phyloP scores from a whole-genome alignment of 768 basidiomycete species.

The Lentinula detonsa region DNA sequence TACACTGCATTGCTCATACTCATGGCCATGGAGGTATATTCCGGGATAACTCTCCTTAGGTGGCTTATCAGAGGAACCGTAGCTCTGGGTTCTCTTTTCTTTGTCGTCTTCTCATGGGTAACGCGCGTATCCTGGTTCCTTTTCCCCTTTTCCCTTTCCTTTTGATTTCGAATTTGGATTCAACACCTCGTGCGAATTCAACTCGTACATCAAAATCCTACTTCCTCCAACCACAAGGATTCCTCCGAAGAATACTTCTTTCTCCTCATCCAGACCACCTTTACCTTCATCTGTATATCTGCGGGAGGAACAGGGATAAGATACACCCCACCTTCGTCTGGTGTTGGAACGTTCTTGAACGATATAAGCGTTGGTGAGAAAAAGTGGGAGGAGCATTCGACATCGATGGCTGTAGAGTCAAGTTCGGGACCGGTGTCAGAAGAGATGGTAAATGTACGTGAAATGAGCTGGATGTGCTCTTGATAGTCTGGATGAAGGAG shows the following conservation, averaged over 20 bases:
- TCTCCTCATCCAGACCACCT: constrained; percentile 19
- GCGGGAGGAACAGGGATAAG: constrained; percentile 28
- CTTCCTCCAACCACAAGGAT: constrained; percentile 65
- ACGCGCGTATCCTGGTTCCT: constrained; percentile 46
- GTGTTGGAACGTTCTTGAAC: constrained; percentile 37
- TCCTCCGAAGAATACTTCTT: constrained; percentile 47
- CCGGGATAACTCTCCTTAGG: too few relatives aligned
- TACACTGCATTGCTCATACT: too few relatives aligned
- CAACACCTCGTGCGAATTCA: constrained; percentile 39
- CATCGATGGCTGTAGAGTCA: constrained; percentile 18
- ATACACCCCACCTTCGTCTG: constrained; percentile 32
- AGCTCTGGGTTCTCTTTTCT: constrained; percentile 50
- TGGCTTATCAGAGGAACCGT: too few relatives aligned
- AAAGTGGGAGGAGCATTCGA: constrained; percentile 26
- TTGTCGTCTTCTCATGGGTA: constrained; percentile 50
- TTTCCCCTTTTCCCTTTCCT: constrained; percentile 39
- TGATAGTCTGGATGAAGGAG: constrained; percentile 65
- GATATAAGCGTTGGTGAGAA: constrained; percentile 52
- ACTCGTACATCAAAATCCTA: constrained; percentile 57
- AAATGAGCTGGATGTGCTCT: constrained; percentile 54
- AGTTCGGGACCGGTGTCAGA: constrained; percentile 40
- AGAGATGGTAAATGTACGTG: constrained; percentile 46
- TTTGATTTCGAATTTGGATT: constrained; percentile 47
- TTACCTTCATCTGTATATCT: constrained; percentile 18
- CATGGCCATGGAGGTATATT: too few relatives aligned